These are phyloP conservation scores for Cyberlindnera galapagoensis DNA, from an alignment of 805 yeast genomes.

Conservation along the genomic window DNA sequence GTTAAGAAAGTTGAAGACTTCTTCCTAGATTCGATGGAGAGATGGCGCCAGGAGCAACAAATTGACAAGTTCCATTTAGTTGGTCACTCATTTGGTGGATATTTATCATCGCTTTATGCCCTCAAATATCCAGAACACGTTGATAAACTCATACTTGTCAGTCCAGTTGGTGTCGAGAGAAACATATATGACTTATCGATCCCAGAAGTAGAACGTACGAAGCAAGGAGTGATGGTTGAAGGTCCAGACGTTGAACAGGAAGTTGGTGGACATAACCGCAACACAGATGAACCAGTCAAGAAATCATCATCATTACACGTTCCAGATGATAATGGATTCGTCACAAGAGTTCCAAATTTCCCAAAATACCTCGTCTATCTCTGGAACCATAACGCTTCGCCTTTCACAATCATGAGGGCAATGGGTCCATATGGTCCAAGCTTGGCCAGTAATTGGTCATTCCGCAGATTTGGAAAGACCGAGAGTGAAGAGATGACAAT, in stretches of 20 bases:
- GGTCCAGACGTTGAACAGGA: constrained; percentile 28
- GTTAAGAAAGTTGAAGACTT: constrained; percentile 27
- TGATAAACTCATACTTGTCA: constrained; percentile 45
- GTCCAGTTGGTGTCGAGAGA: constrained; percentile 72
- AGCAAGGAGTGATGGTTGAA: constrained; percentile 13
- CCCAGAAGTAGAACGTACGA: constrained; percentile 1
- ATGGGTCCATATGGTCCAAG: constrained; percentile 51
- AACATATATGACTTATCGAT: constrained; percentile 30
- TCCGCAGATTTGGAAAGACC: constrained; percentile 35
- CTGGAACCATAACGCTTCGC: constrained; percentile 52
- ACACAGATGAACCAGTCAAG: constrained; percentile 13
- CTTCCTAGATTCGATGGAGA: constrained; percentile 44
- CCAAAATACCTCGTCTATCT: constrained; percentile 32
- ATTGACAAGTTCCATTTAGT: constrained; percentile 49
- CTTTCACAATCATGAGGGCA: constrained; percentile 43
- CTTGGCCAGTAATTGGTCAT: constrained; percentile 48
- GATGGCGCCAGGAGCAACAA: constrained; percentile 44
- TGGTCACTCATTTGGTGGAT: constrained; percentile 73
- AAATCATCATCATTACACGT: constrained; percentile 19
- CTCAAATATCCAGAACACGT: constrained; percentile 47
- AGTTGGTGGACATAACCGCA: constrained; percentile 15
- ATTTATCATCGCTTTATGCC: constrained; percentile 54
- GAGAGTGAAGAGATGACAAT: constrained; percentile 26
- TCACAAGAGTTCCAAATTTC: constrained; percentile 28
- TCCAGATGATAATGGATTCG: constrained; percentile 28